Conservation (phyloP, 2,329 filamentous ascomycete genomes). For the Stemphylium lycopersici region DNA sequence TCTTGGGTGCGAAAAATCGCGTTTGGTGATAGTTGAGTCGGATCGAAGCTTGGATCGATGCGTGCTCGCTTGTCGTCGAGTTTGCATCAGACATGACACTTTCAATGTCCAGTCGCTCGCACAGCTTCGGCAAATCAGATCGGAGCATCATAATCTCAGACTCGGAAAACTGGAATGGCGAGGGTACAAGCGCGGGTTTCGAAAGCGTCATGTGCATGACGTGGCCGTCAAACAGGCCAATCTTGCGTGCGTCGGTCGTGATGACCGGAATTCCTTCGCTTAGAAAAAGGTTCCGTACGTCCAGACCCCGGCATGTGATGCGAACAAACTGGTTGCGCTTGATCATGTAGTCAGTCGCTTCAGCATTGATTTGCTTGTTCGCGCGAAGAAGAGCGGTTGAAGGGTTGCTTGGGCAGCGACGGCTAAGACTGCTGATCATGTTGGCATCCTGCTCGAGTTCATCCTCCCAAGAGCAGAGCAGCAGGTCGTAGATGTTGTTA, state of each 20-base stretch:
- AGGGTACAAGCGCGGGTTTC: slow-evolving; percentile 23
- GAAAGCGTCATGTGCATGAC: slow-evolving; percentile 37
- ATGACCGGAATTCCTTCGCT: slow-evolving; percentile 29
- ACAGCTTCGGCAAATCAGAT: slow-evolving; percentile 30
- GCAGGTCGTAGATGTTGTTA: slow-evolving; percentile 33
- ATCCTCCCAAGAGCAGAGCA: slow-evolving; percentile 36
- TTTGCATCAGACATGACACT: slow-evolving; percentile 33
- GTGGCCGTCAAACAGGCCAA: slow-evolving; percentile 29
- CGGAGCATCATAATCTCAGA: slow-evolving; percentile 34
- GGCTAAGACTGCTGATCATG: slow-evolving; percentile 24
- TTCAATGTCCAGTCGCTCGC: slow-evolving; percentile 32
- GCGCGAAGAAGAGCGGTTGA: slow-evolving; percentile 29
- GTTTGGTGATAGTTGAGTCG: slow-evolving; percentile 23
- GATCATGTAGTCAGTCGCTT: slow-evolving; percentile 37
- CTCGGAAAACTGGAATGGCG: slow-evolving; percentile 25
- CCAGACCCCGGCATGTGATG: slow-evolving; percentile 31
- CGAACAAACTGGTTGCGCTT: slow-evolving; percentile 37
- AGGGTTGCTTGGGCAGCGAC: slow-evolving; percentile 24
- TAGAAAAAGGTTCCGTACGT: slow-evolving; percentile 27
- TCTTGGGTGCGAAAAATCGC: slow-evolving; percentile 22
- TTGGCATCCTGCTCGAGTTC: slow-evolving; percentile 23
- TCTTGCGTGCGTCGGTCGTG: slow-evolving; percentile 21
- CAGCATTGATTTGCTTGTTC: slow-evolving; percentile 36
- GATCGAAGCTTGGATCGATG: slow-evolving; percentile 24
- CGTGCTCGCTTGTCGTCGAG: slow-evolving; percentile 26